These are phyloP conservation scores for Colletotrichum sp. DNA, from an alignment of 2,329 filamentous ascomycete genomes.

Conservation along the genomic window DNA sequence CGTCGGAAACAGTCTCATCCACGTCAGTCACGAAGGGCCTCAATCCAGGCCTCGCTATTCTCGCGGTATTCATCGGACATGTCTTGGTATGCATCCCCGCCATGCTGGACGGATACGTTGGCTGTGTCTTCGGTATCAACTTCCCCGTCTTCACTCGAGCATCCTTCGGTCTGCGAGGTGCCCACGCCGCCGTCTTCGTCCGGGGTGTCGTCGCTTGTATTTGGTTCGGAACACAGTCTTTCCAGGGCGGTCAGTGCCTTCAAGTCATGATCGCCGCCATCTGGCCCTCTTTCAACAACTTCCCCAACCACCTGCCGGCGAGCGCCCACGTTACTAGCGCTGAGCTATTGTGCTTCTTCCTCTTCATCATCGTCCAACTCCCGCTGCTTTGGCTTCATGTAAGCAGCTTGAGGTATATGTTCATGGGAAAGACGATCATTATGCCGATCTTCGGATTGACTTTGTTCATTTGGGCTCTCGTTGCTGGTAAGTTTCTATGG, in stretches of 20 bases:
- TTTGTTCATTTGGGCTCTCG: conserved; percentile 27
- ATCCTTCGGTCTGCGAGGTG: conserved; percentile 31
- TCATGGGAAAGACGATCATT: conserved; percentile 26
- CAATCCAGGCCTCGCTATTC: conserved; percentile 23
- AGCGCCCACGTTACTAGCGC: conserved; percentile 36
- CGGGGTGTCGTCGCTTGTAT: conserved; percentile 40
- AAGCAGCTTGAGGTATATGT: conserved; percentile 21
- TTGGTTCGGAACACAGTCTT: conserved; percentile 39
- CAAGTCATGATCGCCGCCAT: conserved; percentile 38
- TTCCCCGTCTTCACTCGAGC: conserved; percentile 34
- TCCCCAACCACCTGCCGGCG: conserved; percentile 45
- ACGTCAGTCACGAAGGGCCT: conserved; percentile 19
- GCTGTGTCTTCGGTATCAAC: conserved; percentile 31
- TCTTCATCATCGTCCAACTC: conserved; percentile 30
- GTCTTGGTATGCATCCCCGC: conserved; percentile 21
- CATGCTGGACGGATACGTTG: conserved; percentile 25
- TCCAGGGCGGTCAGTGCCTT: conserved; percentile 33
- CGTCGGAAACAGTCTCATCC: not conserved
- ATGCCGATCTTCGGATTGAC: conserved; percentile 25
- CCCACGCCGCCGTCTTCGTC: conserved; percentile 35
- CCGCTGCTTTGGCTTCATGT: conserved; percentile 27
- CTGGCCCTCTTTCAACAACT: conserved; percentile 43
- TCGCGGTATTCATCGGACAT: conserved; percentile 23
- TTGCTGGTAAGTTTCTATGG: not conserved
- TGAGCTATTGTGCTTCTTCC: conserved; percentile 25